phyloP scores from a whole-genome alignment of 129 eudicot species.

The Tanacetum coccineum region DNA sequence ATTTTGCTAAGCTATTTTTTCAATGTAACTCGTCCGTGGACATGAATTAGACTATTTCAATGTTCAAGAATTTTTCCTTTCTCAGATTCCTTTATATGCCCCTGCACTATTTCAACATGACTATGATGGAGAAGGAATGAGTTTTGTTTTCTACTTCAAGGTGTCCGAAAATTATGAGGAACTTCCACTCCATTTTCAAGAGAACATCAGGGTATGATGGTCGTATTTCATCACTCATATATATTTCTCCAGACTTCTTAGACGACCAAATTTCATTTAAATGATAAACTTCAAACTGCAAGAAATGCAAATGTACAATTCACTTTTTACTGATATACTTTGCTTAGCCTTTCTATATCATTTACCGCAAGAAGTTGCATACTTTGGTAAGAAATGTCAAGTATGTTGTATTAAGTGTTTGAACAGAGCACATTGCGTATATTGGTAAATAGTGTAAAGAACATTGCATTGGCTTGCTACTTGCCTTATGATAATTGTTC shows the following conservation, averaged over 20 bases:
- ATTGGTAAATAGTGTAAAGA: neutral
- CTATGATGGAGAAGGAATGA: constrained; percentile 90
- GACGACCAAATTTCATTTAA: neutral
- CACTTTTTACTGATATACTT: too few relatives aligned
- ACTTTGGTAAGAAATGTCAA: too few relatives aligned
- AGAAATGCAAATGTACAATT: too few relatives aligned
- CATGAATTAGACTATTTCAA: neutral
- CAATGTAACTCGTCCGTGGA: neutral
- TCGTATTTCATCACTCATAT: constrained; percentile 9
- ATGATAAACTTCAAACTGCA: too few relatives aligned
- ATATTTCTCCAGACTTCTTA: too few relatives aligned
- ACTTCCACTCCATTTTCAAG: constrained; percentile 78
- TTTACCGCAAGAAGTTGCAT: too few relatives aligned
- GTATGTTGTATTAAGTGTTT: too few relatives aligned
- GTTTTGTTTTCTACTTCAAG: constrained; percentile 77
- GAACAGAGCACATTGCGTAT: neutral
- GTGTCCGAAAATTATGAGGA: constrained; percentile 68
- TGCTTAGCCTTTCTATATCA: too few relatives aligned
- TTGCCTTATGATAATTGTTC: too few relatives aligned
- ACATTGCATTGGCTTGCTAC: too few relatives aligned
- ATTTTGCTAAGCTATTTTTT: too few relatives aligned
- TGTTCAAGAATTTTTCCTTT: neutral
- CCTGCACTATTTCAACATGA: constrained; percentile 75
- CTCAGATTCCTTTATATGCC: constrained; percentile 86
- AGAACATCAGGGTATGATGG: constrained; percentile 63